Base-by-base conservation (phyloP, 73 alveolate species). In the Urostyla sp. region DNA sequence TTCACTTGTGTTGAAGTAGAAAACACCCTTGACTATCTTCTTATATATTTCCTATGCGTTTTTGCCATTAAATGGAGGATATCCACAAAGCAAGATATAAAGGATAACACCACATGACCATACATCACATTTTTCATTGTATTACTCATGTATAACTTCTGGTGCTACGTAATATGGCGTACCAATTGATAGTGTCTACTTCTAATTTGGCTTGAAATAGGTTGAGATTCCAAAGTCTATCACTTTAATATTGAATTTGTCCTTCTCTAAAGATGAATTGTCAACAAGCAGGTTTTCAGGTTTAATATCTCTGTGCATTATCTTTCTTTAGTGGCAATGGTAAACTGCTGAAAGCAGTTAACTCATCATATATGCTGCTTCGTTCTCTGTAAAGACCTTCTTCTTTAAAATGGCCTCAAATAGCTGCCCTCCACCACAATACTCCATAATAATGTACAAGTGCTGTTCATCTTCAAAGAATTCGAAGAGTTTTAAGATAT, bases 401-500 rank as follows among this genome's bases (percentile, higher is more conserved):
- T 43, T 78, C 49, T 61, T 27, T 28, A 32, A 15, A 18, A 85
- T 35, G 8, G 7, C 32, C 20, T 84, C 83, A 51, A 77, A 79
- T 32, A 85, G 87, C 60, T 93, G 92, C 24, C 95, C 96, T 45
- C 90, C 88, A 36, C 66, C 89, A 75, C 95, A 87, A 76, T 61
- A 87, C 81, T 93, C 96, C 0, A 88, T 61, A 31, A 93, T 90
- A 26, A 93, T 72, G 87, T 87, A 84, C 72, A 85, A 84, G 80
- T 81, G 43, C 54, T 74, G 37, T 21, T 84, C 88, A 63, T 89
- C 87, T 63, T 90, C 96, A 66, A 75, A 90, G 75, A 75, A 83
- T 79, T 93, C 96, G 73, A 80, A 93, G 31, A 93, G 84, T 60
- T 87, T 90, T 35, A 93, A 95, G 69, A 93, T 90, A 75, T 93